phyloP scores from a whole-genome alignment of 163 green algal species.

The Chloroidium sp. region DNA sequence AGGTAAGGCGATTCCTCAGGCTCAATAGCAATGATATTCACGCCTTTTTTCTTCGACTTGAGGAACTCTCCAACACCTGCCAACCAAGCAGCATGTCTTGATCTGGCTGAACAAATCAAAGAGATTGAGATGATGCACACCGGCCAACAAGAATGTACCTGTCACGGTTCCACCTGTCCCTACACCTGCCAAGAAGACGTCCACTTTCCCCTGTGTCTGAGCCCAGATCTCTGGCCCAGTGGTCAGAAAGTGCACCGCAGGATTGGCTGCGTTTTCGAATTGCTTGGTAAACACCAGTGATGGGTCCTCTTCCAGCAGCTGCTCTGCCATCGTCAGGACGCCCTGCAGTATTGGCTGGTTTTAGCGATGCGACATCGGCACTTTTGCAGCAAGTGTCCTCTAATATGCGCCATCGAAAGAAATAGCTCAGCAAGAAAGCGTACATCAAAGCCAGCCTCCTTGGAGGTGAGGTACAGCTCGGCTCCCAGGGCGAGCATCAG shows the following conservation, averaged over 20 bases:
- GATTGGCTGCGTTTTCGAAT: slow-evolving; percentile 67
- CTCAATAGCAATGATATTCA: slow-evolving; percentile 68
- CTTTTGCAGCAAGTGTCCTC: no score
- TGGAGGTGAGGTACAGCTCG: slow-evolving; percentile 59
- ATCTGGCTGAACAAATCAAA: no score
- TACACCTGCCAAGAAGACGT: slow-evolving; percentile 44
- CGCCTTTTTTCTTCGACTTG: slow-evolving; percentile 43
- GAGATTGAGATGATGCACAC: no score
- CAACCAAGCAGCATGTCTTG: background rate
- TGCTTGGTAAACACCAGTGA: slow-evolving; percentile 17
- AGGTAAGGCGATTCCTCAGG: slow-evolving; percentile 40
- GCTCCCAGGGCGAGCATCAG: slow-evolving; percentile 61
- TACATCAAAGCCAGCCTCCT: slow-evolving; percentile 9
- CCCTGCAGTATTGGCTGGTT: background rate
- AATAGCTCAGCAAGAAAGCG: background rate
- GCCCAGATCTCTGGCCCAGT: slow-evolving; percentile 68
- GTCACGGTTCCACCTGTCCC: slow-evolving; percentile 62
- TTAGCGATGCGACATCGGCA: no score
- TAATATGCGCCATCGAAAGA: no score
- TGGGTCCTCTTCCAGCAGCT: background rate
- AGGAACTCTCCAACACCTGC: slow-evolving; percentile 35
- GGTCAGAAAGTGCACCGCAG: slow-evolving; percentile 29
- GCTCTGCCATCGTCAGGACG: background rate
- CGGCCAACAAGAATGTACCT: slow-evolving; percentile 20
- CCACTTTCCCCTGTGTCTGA: slow-evolving; percentile 37